Percentiles rank a stretch among this genome's conserved stretches.
phyloP scores from a whole-genome alignment of 176 grass and related monocot genomes.

The Alopecurus myosuroides region DNA sequence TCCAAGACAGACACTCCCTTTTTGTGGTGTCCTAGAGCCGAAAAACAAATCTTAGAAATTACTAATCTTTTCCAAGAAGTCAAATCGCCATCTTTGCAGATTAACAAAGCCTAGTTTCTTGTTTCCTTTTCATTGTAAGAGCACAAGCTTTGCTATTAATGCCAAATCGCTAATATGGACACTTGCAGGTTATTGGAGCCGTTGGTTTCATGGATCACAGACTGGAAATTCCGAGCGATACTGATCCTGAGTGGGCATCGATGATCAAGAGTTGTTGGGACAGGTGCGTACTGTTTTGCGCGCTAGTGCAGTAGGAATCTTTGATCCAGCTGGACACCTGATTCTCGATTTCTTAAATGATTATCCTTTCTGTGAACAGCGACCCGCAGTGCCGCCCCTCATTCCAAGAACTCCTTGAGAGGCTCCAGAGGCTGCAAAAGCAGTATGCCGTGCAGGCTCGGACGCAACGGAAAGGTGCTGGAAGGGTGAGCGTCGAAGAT shows the following conservation, averaged over 20 bases:
- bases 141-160: neutral
- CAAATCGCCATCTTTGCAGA: neutral
- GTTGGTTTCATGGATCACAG: slow-evolving; percentile 94
- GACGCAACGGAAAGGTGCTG: slow-evolving; percentile 29
- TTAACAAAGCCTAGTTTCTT: neutral
- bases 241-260: slow-evolving; percentile 70
- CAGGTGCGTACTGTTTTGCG: slow-evolving; percentile 29
- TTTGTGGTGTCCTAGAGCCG: neutral
- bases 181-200: slow-evolving; percentile 67
- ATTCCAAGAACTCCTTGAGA: slow-evolving; percentile 69
- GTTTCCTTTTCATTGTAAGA: neutral
- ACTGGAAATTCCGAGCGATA: slow-evolving; percentile 61
- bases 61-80: neutral
- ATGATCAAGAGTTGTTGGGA: slow-evolving; percentile 91
- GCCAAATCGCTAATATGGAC: neutral
- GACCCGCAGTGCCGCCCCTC: slow-evolving; percentile 62
- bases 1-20: neutral
- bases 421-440: slow-evolving; percentile 51
- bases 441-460: slow-evolving; percentile 45
- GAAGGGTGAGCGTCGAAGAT: slow-evolving; percentile 33
- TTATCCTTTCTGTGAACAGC: slow-evolving; percentile 28
- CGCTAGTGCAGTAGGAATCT: too few relatives aligned
- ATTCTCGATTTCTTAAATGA: neutral
- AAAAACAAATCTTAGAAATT: neutral
- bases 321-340: neutral